These are phyloP conservation scores for Pichia eremophila DNA, from an alignment of 805 yeast species.

Conservation along the genomic window DNA sequence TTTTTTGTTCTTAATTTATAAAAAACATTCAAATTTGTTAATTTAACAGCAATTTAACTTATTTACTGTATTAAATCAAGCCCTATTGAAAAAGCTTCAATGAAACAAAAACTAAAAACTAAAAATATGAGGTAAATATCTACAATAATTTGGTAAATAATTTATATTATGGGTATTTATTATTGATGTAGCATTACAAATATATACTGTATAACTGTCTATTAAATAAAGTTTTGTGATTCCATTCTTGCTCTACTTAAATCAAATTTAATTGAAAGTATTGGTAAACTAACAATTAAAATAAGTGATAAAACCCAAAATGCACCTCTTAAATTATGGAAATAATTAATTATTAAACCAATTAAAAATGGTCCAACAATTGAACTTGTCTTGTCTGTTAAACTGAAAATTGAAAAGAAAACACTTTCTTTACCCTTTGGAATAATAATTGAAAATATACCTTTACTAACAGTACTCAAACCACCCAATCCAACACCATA, in stretches of 20 bases:
- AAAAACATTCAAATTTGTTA: too few relatives aligned
- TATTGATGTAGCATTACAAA: too few relatives aligned
- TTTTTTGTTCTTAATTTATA: too few relatives aligned
- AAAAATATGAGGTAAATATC: too few relatives aligned
- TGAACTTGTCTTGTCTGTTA: slow-evolving; percentile 75
- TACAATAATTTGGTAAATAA: too few relatives aligned
- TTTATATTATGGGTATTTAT: too few relatives aligned
- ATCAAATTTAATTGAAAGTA: slow-evolving; percentile 41
- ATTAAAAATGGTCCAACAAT: slow-evolving; percentile 64
- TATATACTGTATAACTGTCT: too few relatives aligned
- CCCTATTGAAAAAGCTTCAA: too few relatives aligned
- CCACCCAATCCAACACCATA: slow-evolving; percentile 74
- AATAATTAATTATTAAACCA: slow-evolving; percentile 62
- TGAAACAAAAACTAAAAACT: too few relatives aligned
- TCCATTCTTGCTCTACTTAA: slow-evolving; percentile 20
- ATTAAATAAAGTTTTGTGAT: background rate
- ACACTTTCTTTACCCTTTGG: slow-evolving; percentile 70
- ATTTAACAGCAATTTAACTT: too few relatives aligned
- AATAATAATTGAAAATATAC: slow-evolving; percentile 57
- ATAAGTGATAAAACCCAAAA: slow-evolving; percentile 53
- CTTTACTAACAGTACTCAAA: slow-evolving; percentile 57
- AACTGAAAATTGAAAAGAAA: slow-evolving; percentile 65
- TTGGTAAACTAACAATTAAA: slow-evolving; percentile 46
- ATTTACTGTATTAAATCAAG: too few relatives aligned
- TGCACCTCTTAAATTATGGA: slow-evolving; percentile 66